Percentiles rank a stretch among this genome's conserved stretches.
Evolutionary conservation across 129 eudicot genomes (phyloP).

Genomic region (Lactuca saligna): DNA sequence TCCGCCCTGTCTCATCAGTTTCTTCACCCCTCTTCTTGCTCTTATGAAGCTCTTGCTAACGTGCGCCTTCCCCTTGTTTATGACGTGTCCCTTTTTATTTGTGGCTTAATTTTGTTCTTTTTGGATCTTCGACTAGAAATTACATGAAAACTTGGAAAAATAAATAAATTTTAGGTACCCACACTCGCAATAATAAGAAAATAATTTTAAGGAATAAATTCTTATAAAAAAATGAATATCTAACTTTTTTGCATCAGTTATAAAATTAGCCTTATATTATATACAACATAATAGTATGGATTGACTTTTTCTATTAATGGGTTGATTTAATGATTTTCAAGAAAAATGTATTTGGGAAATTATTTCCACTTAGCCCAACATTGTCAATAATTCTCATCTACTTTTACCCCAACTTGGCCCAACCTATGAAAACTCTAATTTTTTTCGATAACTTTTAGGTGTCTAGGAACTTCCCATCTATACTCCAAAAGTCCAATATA

Average conservation of each 20-base stretch:
- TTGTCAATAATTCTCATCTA: too few relatives aligned
- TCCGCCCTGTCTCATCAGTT: slow-evolving; percentile 74
- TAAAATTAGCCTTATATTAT: too few relatives aligned
- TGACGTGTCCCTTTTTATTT: slow-evolving; percentile 16
- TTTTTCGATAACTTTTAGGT: neutral
- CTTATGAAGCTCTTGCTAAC: slow-evolving; percentile 23
- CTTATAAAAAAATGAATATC: too few relatives aligned
- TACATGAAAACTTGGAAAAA: too few relatives aligned
- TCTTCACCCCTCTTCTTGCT: slow-evolving; percentile 48
- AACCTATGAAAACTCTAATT: neutral
- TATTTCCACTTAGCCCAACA: neutral
- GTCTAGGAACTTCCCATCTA: neutral
- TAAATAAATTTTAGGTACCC: too few relatives aligned
- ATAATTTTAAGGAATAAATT: too few relatives aligned
- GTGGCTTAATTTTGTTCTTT: neutral
- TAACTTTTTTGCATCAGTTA: too few relatives aligned
- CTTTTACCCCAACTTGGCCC: neutral
- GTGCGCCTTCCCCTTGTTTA: slow-evolving; percentile 25
- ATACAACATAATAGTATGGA: too few relatives aligned
- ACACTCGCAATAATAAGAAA: too few relatives aligned
- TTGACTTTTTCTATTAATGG: neutral
- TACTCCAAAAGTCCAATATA: neutral
- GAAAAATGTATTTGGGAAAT: neutral
- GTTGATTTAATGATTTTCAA: neutral
- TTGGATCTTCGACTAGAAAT: too few relatives aligned